Base-by-base conservation (phyloP, 1,284 basidiomycete species). In the Trametes polyzona region DNA sequence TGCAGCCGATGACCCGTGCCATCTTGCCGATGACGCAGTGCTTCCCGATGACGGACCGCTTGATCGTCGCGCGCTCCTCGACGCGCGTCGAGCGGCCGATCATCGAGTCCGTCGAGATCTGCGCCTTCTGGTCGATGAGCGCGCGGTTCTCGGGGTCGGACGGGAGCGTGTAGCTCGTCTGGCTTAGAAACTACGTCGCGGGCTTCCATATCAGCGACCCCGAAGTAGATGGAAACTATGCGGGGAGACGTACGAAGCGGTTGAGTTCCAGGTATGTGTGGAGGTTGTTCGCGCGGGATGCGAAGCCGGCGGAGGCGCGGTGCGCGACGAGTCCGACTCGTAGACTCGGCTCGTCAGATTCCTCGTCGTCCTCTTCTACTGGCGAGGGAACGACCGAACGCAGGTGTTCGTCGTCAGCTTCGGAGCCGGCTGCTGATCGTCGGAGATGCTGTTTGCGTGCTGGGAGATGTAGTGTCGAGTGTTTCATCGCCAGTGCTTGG, bases 1-100 rank as follows among this genome's bases (percentile, higher is more conserved):
- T 84, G 65, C 91, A 95, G n/a, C 92, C 91, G 1, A 81, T 82
- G 53, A 98, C 85, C 72, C 90, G 95, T 27, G 84, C 90, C 75
- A 90, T 90, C 69, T 88, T 93, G 11, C 95, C 95, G 58, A 98
- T 92, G 21, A 86, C 75, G 66, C 94, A 96, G 68, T 96, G 93
- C 58, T 88, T 83, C 5, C 96, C 96, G 23, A 98, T 84, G 21
- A 96, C 83, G 8, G 89, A 92, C 63, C 90, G 89, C 73, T 97
- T 98, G 73, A 99, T 88, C 30, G 79, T 88, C 17, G 92, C 86
- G 41, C 88, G 86, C 69, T 98, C 96, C 6, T 88, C 90, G 6
- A 99, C 80, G 48, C 86, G 85, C 10, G 92, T 92, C 3, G 88
- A 92, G 44, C 87, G 84, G 7, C 91, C 93, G 12, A 98, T 78